These are phyloP conservation scores for Fusarium sp. DNA, from an alignment of 2,329 filamentous ascomycete genomes.

Conservation along the genomic window DNA sequence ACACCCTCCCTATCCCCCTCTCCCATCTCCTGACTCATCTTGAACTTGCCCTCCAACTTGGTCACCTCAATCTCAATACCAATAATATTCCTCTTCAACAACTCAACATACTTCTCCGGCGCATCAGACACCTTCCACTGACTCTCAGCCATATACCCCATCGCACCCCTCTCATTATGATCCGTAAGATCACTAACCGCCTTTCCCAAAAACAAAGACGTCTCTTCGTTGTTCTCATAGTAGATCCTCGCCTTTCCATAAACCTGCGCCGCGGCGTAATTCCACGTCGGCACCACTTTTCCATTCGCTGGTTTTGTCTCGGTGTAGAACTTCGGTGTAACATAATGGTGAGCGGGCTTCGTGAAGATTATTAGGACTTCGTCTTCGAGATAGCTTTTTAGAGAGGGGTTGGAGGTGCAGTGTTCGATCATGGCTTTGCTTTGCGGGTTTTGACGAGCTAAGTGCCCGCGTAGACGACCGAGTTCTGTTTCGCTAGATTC, in stretches of 20 bases:
- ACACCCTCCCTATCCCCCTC: slow-evolving; percentile 64
- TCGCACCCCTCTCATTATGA: slow-evolving; percentile 61
- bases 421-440: slow-evolving; percentile 66
- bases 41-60: slow-evolving; percentile 67
- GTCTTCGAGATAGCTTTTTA: slow-evolving; percentile 48
- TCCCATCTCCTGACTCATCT: slow-evolving; percentile 70
- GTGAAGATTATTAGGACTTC: slow-evolving; percentile 74
- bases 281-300: slow-evolving; percentile 77
- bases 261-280: slow-evolving; percentile 72
- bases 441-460: slow-evolving; percentile 71
- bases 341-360: slow-evolving; percentile 66
- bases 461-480: slow-evolving; percentile 63
- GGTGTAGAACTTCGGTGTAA: slow-evolving; percentile 74
- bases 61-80: slow-evolving; percentile 67
- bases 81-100: slow-evolving; percentile 67
- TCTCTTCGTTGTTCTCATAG: slow-evolving; percentile 57
- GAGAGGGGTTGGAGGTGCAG: neutral
- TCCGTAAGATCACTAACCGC: slow-evolving; percentile 63
- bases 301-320: slow-evolving; percentile 70
- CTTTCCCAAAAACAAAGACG: slow-evolving; percentile 53
- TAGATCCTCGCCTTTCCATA: slow-evolving; percentile 67
- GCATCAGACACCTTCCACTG: slow-evolving; percentile 67
- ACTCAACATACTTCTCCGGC: slow-evolving; percentile 61
- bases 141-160: slow-evolving; percentile 58
- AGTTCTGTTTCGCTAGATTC: slow-evolving; percentile 51